Base-by-base conservation (phyloP, 1,139 yeast species). In the Nakaseomyces nivariensis region DNA sequence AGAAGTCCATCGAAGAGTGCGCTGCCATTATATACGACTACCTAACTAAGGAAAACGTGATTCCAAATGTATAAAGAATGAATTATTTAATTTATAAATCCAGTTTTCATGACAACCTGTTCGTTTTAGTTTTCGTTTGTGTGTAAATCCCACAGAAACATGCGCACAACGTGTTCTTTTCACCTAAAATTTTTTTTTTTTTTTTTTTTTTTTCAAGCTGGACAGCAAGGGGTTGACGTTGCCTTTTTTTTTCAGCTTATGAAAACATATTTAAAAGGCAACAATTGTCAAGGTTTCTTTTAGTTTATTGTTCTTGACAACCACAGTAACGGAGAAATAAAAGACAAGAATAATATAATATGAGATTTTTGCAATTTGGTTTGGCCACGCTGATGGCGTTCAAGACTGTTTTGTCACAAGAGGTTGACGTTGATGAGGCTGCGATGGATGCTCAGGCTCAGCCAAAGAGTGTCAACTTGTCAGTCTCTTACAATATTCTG, bases 1-100 rank as follows among this genome's bases (percentile, higher is more conserved):
- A 82, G 60, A 72, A 75, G 51, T 70, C 85, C 31, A 77, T 88
- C 45, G 96, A 90, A 72, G 85, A 88, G 63, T 80, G 90, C 58
- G 96, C 95, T 37, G 72, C 76, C 59, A 74, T 76, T 59, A 85
- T 90, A 63, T 76, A 79, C 58, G 80, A 80, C 48, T 89, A 87
- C 67, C 77, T 90, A 61, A 70, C 71, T 52, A 75, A 73, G 54
- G 72, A 84, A 61, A 73, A 76, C 52, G 76, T 76, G 61, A 38
- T 43, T 27, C 27, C 37, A 32, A 10, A 27, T 26, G 43, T 26
- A 6, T 40, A 17, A 17, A 17, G 22, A 17, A 17, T 17, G 22
- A 17, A 17, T 17, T 17, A 17, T 17, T 17, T 17, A 17, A 17
- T 17, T 3, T 17, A 17, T 17, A 17, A 17, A 17, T 17, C 22